Evolutionary conservation across 495 filamentous ascomycete species (phyloP).

Genomic region (Parachaetomium inaequale): DNA sequence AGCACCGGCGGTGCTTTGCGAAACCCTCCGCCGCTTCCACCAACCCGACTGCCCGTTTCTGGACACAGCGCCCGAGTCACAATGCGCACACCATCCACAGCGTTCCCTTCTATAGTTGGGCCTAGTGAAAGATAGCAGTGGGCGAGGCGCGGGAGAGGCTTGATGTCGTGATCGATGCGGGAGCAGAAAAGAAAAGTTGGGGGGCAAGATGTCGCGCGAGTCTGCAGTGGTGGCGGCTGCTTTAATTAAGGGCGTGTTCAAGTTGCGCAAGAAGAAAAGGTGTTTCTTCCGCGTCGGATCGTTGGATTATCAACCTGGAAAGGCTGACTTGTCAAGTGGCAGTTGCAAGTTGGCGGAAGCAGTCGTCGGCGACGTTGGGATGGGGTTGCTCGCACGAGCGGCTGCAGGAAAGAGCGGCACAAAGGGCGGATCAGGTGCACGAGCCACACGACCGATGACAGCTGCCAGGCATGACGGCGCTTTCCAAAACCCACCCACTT

Average conservation of each 20-base stretch:
- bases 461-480: not conserved
- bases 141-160: not conserved
- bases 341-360: not conserved
- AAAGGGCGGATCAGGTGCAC: not conserved
- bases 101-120: not conserved
- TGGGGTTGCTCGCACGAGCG: not conserved
- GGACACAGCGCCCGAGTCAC: constrained; percentile 10
- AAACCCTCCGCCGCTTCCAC: constrained; percentile 2
- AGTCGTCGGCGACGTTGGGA: not conserved
- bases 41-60: not conserved
- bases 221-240: not conserved
- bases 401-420: not conserved
- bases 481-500: not conserved
- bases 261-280: not conserved
- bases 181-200: not conserved
- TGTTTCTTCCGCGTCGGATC: not conserved
- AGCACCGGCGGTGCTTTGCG: not conserved
- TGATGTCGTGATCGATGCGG: not conserved
- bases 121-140: not conserved
- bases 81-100: constrained; percentile 18
- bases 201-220: not conserved
- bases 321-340: not conserved
- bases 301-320: not conserved
- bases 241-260: not conserved
- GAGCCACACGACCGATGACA: not conserved